phyloP scores from a whole-genome alignment of 2,329 filamentous ascomycete genomes.

The Fusarium sp. region DNA sequence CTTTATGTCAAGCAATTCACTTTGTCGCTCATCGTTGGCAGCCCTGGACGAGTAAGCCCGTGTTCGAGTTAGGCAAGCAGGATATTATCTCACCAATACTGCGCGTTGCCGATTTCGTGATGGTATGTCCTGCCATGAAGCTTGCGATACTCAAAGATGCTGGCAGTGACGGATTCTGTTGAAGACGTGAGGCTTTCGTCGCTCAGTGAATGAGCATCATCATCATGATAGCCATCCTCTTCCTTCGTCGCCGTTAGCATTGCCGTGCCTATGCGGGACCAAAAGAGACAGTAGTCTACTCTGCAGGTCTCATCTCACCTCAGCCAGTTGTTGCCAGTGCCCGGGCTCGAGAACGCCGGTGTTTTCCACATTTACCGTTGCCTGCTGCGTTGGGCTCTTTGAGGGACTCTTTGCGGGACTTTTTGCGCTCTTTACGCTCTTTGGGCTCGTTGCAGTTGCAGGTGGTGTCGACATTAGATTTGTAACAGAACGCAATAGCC shows the following conservation, averaged over 20 bases:
- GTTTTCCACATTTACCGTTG: not conserved
- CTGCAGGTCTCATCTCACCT: slow-evolving; percentile 1
- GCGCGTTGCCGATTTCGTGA: slow-evolving; percentile 16
- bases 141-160: slow-evolving; percentile 27
- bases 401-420: slow-evolving; percentile 7
- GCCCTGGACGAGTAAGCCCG: not conserved
- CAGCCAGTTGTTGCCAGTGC: slow-evolving; percentile 26
- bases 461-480: slow-evolving; percentile 22
- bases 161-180: slow-evolving; percentile 16
- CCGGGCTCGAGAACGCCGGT: slow-evolving; percentile 10
- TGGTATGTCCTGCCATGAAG: slow-evolving; percentile 25
- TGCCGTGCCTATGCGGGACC: not conserved
- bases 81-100: slow-evolving; percentile 9
- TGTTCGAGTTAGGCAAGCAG: too few relatives aligned
- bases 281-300: not conserved
- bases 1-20: slow-evolving; percentile 21
- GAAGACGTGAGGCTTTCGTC: slow-evolving; percentile 8
- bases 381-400: slow-evolving; percentile 17
- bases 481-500: too few relatives aligned
- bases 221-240: not conserved
- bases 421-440: slow-evolving; percentile 9
- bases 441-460: slow-evolving; percentile 17
- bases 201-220: slow-evolving; percentile 13
- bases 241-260: not conserved
- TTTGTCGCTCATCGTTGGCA: slow-evolving; percentile 18